Evolutionary conservation across 2,329 filamentous ascomycete genomes (phyloP).

Genomic region (Botryotinia narcissicola): DNA sequence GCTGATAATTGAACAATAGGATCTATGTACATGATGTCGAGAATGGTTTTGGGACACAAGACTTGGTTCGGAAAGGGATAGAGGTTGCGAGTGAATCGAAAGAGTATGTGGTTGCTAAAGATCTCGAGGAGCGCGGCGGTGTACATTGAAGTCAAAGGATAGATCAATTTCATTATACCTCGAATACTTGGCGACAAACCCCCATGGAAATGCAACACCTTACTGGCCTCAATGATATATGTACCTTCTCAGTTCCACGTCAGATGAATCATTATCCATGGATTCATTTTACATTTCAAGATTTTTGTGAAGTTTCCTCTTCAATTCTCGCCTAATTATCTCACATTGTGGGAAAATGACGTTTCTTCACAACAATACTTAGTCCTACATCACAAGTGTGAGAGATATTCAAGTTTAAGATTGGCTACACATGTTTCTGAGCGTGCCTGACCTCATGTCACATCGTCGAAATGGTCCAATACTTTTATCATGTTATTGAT

Average conservation of each 20-base stretch:
- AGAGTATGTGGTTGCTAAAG: background rate
- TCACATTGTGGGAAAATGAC: background rate
- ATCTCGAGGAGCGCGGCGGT: constrained; percentile 10
- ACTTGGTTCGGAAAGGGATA: constrained; percentile 66
- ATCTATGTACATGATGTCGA: constrained; percentile 68
- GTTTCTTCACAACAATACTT: background rate
- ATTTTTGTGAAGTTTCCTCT: background rate
- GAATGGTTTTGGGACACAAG: constrained; percentile 75
- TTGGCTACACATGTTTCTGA: background rate
- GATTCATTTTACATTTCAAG: background rate
- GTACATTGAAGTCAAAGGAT: constrained; percentile 32
- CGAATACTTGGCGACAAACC: constrained; percentile 1
- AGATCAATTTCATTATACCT: constrained; percentile 22
- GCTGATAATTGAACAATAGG: constrained; percentile 32
- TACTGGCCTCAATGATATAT: background rate
- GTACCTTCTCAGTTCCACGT: background rate
- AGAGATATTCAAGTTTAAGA: background rate
- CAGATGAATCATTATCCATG: background rate
- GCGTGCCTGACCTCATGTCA: background rate
- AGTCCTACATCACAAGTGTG: background rate
- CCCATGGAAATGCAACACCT: background rate
- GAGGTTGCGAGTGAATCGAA: constrained; percentile 22
- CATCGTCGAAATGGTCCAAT: background rate
- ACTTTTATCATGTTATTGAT: background rate
- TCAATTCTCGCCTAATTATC: background rate